Evolutionary conservation across 2,329 filamentous ascomycete genomes (phyloP).

Genomic region (Beauveria sp.): DNA sequence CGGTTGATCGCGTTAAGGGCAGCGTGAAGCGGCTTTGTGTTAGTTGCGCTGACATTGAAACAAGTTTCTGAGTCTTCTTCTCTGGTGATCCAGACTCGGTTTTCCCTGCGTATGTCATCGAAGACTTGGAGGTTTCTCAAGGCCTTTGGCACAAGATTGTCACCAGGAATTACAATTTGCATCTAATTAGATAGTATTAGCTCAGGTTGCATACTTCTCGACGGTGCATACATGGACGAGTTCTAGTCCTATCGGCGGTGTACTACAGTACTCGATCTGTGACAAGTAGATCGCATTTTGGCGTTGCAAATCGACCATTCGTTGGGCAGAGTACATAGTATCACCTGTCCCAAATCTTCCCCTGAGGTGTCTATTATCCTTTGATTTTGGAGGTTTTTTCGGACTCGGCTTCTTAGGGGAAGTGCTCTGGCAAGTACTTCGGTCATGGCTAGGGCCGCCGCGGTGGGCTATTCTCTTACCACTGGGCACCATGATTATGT

Average conservation of each 20-base stretch:
- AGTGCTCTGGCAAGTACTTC: neutral
- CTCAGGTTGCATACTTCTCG: neutral
- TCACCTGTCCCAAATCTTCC: neutral
- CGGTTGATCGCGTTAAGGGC: slow-evolving; percentile 24
- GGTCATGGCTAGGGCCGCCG: neutral
- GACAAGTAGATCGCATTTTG: slow-evolving; percentile 17
- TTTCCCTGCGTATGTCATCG: slow-evolving; percentile 21
- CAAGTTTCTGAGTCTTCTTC: slow-evolving; percentile 10
- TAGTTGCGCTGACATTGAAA: slow-evolving; percentile 21
- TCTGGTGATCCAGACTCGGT: slow-evolving; percentile 26
- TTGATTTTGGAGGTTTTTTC: neutral
- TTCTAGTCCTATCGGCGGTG: neutral
- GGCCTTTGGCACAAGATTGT: slow-evolving; percentile 19
- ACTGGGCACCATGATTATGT: neutral
- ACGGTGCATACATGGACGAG: slow-evolving; percentile 1
- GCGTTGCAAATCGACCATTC: neutral
- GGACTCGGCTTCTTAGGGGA: neutral
- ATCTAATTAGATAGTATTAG: slow-evolving; percentile 12
- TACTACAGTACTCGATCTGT: slow-evolving; percentile 7
- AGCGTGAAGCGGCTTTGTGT: slow-evolving; percentile 19
- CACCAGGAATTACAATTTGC: slow-evolving; percentile 23
- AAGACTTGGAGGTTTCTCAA: slow-evolving; percentile 19
- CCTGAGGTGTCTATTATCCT: neutral
- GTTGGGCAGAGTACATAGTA: neutral
- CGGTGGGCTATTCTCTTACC: neutral